Conservation (phyloP, 2,329 filamentous ascomycete species). For the Claviceps citrina region DNA sequence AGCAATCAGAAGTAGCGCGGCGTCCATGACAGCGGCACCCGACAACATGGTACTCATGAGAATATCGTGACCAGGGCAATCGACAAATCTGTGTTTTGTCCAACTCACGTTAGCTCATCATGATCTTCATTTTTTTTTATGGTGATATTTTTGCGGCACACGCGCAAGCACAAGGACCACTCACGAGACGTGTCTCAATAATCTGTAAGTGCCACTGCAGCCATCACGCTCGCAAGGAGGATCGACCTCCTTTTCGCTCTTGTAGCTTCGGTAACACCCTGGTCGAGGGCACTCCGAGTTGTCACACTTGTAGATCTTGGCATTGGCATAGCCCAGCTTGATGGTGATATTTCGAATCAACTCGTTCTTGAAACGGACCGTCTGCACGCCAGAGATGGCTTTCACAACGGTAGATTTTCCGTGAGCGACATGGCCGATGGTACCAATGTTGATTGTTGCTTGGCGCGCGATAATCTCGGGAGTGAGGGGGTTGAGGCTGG, state of each 20-base stretch:
- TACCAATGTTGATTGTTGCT: slow-evolving; percentile 97
- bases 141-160: neutral
- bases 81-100: slow-evolving; percentile 58
- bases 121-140: neutral
- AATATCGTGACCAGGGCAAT: slow-evolving; percentile 99
- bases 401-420: slow-evolving; percentile 98
- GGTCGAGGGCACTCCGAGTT: slow-evolving; percentile 80
- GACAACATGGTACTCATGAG: slow-evolving; percentile 99
- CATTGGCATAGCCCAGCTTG: slow-evolving; percentile 98
- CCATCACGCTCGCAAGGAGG: slow-evolving; percentile 90
- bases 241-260: slow-evolving; percentile 97
- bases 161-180: slow-evolving; percentile 20
- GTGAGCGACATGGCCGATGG: slow-evolving; percentile 97
- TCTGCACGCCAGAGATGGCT: slow-evolving; percentile 97
- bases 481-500: slow-evolving; percentile 66
- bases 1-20: slow-evolving; percentile 85
- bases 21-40: slow-evolving; percentile 98
- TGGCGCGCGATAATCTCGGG: slow-evolving; percentile 95
- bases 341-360: slow-evolving; percentile 98
- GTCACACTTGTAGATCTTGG: slow-evolving; percentile 98
- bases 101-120: slow-evolving; percentile 7
- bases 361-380: slow-evolving; percentile 99
- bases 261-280: slow-evolving; percentile 91
- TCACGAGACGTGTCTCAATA: slow-evolving; percentile 85
- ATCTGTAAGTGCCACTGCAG: slow-evolving; percentile 71